Conservation (phyloP, 352 stramenopile species). For the Pythium folliculosum region DNA sequence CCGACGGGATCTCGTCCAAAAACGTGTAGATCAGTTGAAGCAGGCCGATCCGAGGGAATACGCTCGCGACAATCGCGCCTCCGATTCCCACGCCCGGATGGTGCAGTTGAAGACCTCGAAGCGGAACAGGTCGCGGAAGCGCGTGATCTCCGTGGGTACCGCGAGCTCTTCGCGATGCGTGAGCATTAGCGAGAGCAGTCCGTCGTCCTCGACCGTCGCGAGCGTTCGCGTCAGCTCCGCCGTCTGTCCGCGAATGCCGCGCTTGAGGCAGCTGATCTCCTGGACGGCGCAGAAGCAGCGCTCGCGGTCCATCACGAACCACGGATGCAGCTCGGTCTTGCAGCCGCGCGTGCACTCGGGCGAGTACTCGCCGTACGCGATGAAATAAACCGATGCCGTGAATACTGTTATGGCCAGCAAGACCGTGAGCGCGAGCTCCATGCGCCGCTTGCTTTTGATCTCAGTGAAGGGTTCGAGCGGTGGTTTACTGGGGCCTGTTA, state of each 20-base stretch:
- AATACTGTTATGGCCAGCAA: not conserved
- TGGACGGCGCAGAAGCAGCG: conserved; percentile 13
- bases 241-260: not conserved
- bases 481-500: too few relatives aligned
- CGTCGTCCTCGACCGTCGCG: not conserved
- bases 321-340: conserved; percentile 2
- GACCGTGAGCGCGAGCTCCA: too few relatives aligned
- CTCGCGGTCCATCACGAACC: not conserved
- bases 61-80: not conserved
- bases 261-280: conserved; percentile 13
- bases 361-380: not conserved
- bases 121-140: conserved; percentile 7
- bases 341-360: conserved; percentile 6
- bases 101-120: conserved; percentile 8
- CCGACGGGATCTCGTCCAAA: not conserved
- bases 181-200: not conserved
- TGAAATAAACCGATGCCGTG: not conserved
- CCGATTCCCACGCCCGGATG: not conserved
- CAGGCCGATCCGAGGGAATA: not conserved
- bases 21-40: not conserved
- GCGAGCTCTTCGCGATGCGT: not conserved
- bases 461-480: too few relatives aligned
- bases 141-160: not conserved
- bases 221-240: not conserved
- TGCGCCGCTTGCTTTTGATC: too few relatives aligned